Evolutionary conservation across 2,329 filamentous ascomycete genomes (phyloP), one percentile per base, ranked within the genome.

Genomic region (Colletotrichum sp.): DNA sequence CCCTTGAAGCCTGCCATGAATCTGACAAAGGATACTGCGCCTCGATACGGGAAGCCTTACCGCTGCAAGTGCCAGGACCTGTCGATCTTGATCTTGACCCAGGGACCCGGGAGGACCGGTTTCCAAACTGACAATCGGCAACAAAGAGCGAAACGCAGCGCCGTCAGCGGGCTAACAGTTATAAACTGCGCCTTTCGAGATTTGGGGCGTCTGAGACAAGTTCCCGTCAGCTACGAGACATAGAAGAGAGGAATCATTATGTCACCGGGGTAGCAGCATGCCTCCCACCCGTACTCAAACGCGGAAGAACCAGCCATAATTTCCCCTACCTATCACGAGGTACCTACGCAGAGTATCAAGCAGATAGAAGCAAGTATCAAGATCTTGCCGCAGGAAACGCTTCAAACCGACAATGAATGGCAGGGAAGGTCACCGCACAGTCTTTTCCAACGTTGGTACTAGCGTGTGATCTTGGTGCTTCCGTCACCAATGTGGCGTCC

Each of bases 21-120:
- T 52, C n/a, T 52, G 22, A 76, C 70, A 76, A 76, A 76, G 74
- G 29, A 52, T 19, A 30, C 59, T 62, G 71, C 70, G 71, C 70
- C 74, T 69, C 65, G 34, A 52, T 36, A 32, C 19, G 30, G 44
- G 12, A 67, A 30, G 57, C 44, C 44, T 32, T 61, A 16, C 13
- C 22, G 27, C 34, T 13, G 32, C 29, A 16, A 22, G 19, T 52
- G 59, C 44, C n/a, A 52, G 44, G 64, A 61, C 34, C 57, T 69
- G 59, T 64, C 29, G 32, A 49, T 30, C 30, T 44, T 44, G 55
- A 19, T 44, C 52, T 36, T 34, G 27, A 44, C 34, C 63, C 74
- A 74, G 34, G 7, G 16, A 9, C 39, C 36, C 59, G 64, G 70
- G 32, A 34, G 64, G 62, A 64, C 64, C 44, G 74, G 74, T 29